Evolutionary conservation across 2,329 filamentous ascomycete genomes (phyloP).

Genomic region (Penicillium hesseltinei): DNA sequence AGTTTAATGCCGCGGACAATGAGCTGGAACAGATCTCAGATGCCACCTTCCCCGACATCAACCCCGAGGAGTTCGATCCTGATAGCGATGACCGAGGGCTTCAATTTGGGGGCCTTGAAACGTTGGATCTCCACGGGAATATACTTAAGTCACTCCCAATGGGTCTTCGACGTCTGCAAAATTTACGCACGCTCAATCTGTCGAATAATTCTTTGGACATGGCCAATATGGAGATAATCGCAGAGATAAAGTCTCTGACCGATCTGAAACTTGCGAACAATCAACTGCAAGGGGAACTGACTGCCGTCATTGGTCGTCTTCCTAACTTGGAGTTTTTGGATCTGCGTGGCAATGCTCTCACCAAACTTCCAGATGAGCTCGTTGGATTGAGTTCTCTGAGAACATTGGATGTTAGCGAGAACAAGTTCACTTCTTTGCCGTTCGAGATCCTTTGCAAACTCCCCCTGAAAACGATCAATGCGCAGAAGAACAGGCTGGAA

Average conservation of each 20-base stretch:
- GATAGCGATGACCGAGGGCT: conserved; percentile 67
- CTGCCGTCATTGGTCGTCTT: conserved; percentile 62
- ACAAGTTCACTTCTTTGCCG: conserved; percentile 69
- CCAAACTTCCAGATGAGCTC: conserved; percentile 65
- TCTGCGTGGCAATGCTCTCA: conserved; percentile 75
- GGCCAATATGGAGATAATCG: conserved; percentile 68
- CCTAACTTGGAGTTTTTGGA: conserved; percentile 75
- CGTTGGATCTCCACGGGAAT: conserved; percentile 84
- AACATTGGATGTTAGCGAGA: conserved; percentile 76
- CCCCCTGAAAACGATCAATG: conserved; percentile 70
- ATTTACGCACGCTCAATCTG: conserved; percentile 79
- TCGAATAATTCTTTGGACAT: conserved; percentile 79
- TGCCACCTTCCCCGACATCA: conserved; percentile 71
- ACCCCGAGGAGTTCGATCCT: conserved; percentile 56
- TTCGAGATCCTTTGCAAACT: conserved; percentile 67
- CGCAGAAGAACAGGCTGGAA: conserved; percentile 73
- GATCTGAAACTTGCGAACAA: conserved; percentile 84
- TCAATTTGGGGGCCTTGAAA: conserved; percentile 79
- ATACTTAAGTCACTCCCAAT: conserved; percentile 67
- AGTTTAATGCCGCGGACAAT: conserved; percentile 85
- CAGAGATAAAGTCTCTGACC: conserved; percentile 68
- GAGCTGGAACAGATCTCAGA: conserved; percentile 74
- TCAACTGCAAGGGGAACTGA: conserved; percentile 65
- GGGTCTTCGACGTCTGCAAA: conserved; percentile 69
- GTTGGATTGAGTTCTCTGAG: conserved; percentile 67